Evolutionary conservation across 768 basidiomycete species (phyloP).

Genomic region (Piloderma croceum): DNA sequence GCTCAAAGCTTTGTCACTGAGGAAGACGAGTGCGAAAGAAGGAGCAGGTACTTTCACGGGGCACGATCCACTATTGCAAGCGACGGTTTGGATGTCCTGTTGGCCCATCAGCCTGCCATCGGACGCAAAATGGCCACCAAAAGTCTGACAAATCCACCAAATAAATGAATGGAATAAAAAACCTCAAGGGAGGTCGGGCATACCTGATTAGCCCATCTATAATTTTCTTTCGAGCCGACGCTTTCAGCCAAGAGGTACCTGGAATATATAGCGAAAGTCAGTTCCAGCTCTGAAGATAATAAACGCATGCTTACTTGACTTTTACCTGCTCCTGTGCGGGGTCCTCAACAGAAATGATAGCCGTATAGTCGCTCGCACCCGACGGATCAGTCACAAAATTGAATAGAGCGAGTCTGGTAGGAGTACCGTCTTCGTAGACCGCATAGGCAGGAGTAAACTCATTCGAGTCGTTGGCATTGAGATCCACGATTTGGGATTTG

Average conservation of each 20-base stretch:
- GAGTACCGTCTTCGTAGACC: conserved; percentile 65
- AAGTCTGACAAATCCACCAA: conserved; percentile 44
- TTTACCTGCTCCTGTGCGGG: conserved; percentile 36
- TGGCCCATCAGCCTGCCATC: conserved; percentile 63
- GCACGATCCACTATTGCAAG: conserved; percentile 55
- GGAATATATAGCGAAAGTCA: neutral
- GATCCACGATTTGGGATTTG: conserved; percentile 60
- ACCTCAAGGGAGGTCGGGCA: conserved; percentile 7
- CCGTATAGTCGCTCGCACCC: conserved; percentile 49
- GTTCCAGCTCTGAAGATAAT: neutral
- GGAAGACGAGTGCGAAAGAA: conserved; percentile 69
- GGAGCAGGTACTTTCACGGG: conserved; percentile 61
- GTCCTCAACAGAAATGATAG: conserved; percentile 44
- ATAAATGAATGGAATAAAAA: no score
- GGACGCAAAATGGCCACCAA: conserved; percentile 53
- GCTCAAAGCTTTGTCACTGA: conserved; percentile 37
- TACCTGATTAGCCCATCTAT: conserved; percentile 77
- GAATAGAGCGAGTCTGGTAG: conserved; percentile 60
- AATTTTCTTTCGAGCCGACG: conserved; percentile 55
- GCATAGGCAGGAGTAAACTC: conserved; percentile 62
- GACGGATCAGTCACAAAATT: conserved; percentile 64
- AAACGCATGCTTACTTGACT: conserved; percentile 7
- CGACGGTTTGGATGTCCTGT: conserved; percentile 49
- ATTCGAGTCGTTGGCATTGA: conserved; percentile 43
- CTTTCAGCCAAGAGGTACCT: conserved; percentile 54